Evolutionary conservation across 768 basidiomycete genomes (phyloP).

Genomic region (Pisolithus albus): DNA sequence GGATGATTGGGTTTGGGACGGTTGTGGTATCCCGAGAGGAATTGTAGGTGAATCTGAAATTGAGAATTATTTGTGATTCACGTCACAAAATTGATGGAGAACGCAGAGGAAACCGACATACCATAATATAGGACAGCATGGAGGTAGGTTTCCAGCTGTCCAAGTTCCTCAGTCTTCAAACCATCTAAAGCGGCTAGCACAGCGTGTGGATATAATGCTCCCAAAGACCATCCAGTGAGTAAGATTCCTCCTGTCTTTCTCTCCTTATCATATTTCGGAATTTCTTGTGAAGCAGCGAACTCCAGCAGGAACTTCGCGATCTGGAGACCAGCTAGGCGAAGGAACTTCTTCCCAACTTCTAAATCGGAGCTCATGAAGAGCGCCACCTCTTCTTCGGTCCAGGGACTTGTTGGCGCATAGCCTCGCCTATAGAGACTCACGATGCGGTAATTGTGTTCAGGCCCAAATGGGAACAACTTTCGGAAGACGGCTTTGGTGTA

Average conservation of each 20-base stretch:
- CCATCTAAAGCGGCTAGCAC: conserved; percentile 4
- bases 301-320: conserved; percentile 4
- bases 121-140: conserved; percentile 6
- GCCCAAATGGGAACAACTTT: conserved; percentile 2
- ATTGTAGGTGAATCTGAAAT: background rate
- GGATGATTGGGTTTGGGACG: background rate
- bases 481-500: conserved; percentile 1
- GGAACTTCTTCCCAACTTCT: conserved; percentile 1
- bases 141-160: conserved; percentile 1
- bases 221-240: conserved; percentile 8
- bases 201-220: background rate
- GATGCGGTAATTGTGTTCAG: background rate
- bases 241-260: conserved; percentile 1
- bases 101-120: background rate
- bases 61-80: background rate
- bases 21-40: background rate
- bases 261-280: conserved; percentile 1
- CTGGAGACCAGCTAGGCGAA: conserved; percentile 2
- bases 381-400: background rate
- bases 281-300: conserved; percentile 2
- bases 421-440: conserved; percentile 8
- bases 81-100: background rate
- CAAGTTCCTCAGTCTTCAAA: conserved; percentile 1
- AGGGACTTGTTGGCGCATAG: conserved; percentile 1
- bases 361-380: background rate